phyloP scores from a whole-genome alignment of 139 green algal species.

The Deuterostichococcus epilithicus region DNA sequence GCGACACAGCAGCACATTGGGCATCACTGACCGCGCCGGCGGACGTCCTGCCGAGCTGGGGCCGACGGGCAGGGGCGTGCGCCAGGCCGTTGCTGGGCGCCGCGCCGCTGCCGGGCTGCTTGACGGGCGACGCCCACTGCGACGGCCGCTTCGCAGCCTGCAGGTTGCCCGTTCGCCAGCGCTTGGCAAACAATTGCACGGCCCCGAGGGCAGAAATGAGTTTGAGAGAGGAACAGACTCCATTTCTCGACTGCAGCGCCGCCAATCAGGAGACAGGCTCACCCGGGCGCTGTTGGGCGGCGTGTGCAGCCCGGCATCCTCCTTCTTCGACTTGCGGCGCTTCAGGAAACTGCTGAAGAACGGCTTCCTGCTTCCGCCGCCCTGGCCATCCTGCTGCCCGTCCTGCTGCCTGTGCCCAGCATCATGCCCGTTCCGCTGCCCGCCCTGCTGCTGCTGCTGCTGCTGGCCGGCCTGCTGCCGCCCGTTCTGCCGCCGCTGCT shows the following conservation, averaged over 20 bases:
- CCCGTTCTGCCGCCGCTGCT: no score
- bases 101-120: neutral
- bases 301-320: neutral
- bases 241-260: no score
- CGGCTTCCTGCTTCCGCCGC: neutral
- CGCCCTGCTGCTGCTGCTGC: constrained; percentile 13
- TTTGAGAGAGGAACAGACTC: no score
- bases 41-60: neutral
- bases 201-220: no score
- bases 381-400: neutral
- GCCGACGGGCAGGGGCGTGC: neutral
- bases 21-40: neutral
- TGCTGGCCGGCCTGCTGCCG: constrained; percentile 34
- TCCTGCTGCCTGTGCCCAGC: neutral
- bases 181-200: no score
- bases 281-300: constrained; percentile 1
- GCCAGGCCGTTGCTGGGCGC: neutral
- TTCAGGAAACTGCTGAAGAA: neutral
- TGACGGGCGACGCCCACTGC: neutral
- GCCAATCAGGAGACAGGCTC: neutral
- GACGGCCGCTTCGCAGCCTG: neutral
- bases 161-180: neutral
- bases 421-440: neutral
- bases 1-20: no score
- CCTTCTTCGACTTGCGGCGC: neutral